Conservation (phyloP, 164 flowering plant genomes). For the Chimonanthus praecox region DNA sequence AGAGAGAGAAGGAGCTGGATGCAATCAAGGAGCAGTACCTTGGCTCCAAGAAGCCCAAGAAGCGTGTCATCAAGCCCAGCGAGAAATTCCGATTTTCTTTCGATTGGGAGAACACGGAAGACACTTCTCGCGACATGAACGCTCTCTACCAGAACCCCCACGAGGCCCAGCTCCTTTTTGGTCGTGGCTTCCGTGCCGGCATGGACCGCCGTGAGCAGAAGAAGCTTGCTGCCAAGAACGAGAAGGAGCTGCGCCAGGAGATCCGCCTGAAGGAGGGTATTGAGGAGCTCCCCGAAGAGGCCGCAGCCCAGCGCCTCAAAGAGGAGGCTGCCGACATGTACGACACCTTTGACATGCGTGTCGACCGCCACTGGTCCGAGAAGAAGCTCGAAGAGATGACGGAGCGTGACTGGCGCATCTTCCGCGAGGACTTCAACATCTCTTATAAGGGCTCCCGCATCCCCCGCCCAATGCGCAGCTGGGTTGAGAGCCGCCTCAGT, state of each 20-base stretch:
- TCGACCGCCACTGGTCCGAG: slow-evolving; percentile 80
- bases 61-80: slow-evolving; percentile 83
- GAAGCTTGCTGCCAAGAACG: slow-evolving; percentile 81
- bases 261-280: slow-evolving; percentile 69
- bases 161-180: slow-evolving; percentile 83
- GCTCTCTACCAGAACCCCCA: slow-evolving; percentile 83
- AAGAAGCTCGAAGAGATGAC: slow-evolving; percentile 87
- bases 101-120: slow-evolving; percentile 97
- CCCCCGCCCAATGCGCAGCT: slow-evolving; percentile 80
- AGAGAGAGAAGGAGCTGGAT: slow-evolving; percentile 38
- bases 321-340: slow-evolving; percentile 69
- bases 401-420: slow-evolving; percentile 90
- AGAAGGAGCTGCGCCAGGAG: slow-evolving; percentile 69
- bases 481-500: slow-evolving; percentile 65
- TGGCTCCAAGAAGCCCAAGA: slow-evolving; percentile 88
- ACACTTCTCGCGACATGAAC: slow-evolving; percentile 87
- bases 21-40: slow-evolving; percentile 90
- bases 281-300: slow-evolving; percentile 79
- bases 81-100: slow-evolving; percentile 92
- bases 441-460: slow-evolving; percentile 84
- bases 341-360: slow-evolving; percentile 73
- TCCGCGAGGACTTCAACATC: slow-evolving; percentile 79
- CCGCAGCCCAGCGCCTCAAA: slow-evolving; percentile 49
- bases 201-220: slow-evolving; percentile 94
- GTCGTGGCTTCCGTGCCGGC: slow-evolving; percentile 88